A percentile compares a stretch with the other conserved stretches of the same genome.
These are phyloP conservation scores for Aspergillus texensis DNA, from an alignment of 2,329 filamentous ascomycete genomes.

Conservation along the genomic window DNA sequence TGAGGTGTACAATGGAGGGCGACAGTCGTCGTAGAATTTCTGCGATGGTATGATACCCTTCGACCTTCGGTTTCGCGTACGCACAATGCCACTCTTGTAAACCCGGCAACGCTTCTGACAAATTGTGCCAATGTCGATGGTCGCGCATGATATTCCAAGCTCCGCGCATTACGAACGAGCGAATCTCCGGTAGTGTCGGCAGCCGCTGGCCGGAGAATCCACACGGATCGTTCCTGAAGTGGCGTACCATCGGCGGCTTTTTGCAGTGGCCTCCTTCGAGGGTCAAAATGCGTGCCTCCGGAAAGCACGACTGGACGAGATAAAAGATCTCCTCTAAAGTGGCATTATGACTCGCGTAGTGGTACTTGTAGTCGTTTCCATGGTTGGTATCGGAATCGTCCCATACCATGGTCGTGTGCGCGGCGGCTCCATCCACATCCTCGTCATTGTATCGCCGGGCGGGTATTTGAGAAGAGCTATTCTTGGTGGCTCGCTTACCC, in stretches of 20 bases:
- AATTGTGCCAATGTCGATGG: slow-evolving; percentile 63
- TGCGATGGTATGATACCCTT: slow-evolving; percentile 72
- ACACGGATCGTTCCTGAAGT: slow-evolving; percentile 50
- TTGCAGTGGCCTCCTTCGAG: slow-evolving; percentile 77
- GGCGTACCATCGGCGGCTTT: slow-evolving; percentile 69
- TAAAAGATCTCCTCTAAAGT: slow-evolving; percentile 70
- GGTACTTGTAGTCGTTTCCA: slow-evolving; percentile 33
- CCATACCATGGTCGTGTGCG: slow-evolving; percentile 30
- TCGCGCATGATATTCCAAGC: slow-evolving; percentile 76
- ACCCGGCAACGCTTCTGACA: slow-evolving; percentile 66
- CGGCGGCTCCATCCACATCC: slow-evolving; percentile 24
- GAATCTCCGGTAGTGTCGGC: slow-evolving; percentile 58
- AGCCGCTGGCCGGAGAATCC: slow-evolving; percentile 39
- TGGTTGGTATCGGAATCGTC: slow-evolving; percentile 30
- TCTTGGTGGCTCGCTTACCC: slow-evolving; percentile 57
- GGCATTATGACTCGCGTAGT: slow-evolving; percentile 60
- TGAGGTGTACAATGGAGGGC: slow-evolving; percentile 62
- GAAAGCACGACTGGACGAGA: slow-evolving; percentile 62
- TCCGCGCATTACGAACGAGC: slow-evolving; percentile 71
- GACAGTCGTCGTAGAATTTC: slow-evolving; percentile 63
- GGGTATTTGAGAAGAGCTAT: slow-evolving; percentile 40
- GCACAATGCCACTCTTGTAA: slow-evolving; percentile 58
- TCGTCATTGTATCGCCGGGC: slow-evolving; percentile 28
- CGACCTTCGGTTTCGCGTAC: slow-evolving; percentile 71
- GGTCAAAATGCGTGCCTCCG: slow-evolving; percentile 66